A percentile compares a stretch with the other conserved stretches of the same genome.
These are phyloP conservation scores for Pseudopyricularia javanii DNA, from an alignment of 2,329 filamentous ascomycete species.

Conservation along the genomic window DNA sequence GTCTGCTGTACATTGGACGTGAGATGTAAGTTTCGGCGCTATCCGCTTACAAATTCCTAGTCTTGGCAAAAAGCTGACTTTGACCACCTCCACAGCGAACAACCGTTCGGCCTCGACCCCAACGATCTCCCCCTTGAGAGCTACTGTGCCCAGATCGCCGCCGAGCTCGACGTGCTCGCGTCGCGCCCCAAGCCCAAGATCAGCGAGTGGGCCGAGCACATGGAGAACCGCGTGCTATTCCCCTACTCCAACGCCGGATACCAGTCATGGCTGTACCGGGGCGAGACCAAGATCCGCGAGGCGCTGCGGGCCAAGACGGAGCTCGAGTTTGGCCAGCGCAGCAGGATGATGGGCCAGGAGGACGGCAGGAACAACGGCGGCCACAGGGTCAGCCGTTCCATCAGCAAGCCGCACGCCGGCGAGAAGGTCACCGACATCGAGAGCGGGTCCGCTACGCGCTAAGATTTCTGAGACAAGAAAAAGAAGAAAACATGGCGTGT, in stretches of 20 bases:
- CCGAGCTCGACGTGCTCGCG: conserved; percentile 53
- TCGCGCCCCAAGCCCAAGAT: conserved; percentile 36
- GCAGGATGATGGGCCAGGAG: conserved; percentile 10
- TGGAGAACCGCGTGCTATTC: conserved; percentile 25
- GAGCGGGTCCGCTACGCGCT: background rate
- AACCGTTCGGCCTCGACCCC: conserved; percentile 57
- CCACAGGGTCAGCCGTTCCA: background rate
- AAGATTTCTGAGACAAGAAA: background rate
- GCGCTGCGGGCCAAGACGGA: conserved; percentile 24
- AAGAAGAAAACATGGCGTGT: too few relatives aligned
- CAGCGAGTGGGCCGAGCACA: conserved; percentile 32
- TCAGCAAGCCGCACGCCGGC: background rate
- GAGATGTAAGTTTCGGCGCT: conserved; percentile 32
- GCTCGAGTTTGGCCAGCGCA: conserved; percentile 16
- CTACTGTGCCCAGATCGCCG: conserved; percentile 52
- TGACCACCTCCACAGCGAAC: conserved; percentile 35
- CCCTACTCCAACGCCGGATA: conserved; percentile 31
- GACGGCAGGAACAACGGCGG: conserved; percentile 3
- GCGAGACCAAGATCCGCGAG: conserved; percentile 30
- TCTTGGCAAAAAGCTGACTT: background rate
- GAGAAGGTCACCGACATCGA: background rate
- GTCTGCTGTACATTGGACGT: conserved; percentile 51
- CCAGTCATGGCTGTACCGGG: conserved; percentile 32
- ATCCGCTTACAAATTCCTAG: background rate
- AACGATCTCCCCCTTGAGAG: conserved; percentile 55